Base-by-base conservation (phyloP, 805 yeast genomes). In the Starmerella gropengiesseri region DNA sequence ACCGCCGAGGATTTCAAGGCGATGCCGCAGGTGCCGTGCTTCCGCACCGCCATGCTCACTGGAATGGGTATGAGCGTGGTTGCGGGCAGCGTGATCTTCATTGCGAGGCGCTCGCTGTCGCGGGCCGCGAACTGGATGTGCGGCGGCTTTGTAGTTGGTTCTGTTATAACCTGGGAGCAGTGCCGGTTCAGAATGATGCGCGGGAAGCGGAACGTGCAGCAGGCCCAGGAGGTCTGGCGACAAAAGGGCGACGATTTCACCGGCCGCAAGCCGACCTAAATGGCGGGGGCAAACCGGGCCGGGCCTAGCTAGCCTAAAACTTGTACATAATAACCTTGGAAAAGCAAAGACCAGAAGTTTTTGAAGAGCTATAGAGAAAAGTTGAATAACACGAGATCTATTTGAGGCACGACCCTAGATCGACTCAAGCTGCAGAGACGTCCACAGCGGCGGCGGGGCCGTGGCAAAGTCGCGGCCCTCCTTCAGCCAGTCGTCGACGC, bases 121-220 rank as follows among this genome's bases (percentile, higher is more conserved):
- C 71, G 71, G 47, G 77, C 93, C 1, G 67, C 74, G 13, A 83
- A 87, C 56, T 87, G 95, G 95, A 78, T 79, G 8, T 68, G 82
- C 39, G 81, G 81, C 29, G 94, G 91, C 3, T 74, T 85, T 50
- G 61, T 82, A 43, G 58, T 85, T 17, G 95, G 95, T 1, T 76
- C 83, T 34, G 69, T 82, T 0, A 77, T 82, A 21, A 83, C 94
- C 1, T 87, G 95, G 95, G 95, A 87, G 58, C 94, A 85, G 61
- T 87, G 97, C 60, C 69, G 94, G 45, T 68, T 75, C 37, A 69
- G 75, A 36, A 69, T 94, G 59, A 69, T 78, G 55, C 72, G 74
- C 49, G 75, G 81, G 42, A 70, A 75, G 57, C 71, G 73, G 47
- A 76, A 78, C 44, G 79, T 87, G 37, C 77, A 74, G 45, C 61